Evolutionary conservation across 148 eudicot genomes (phyloP).

Genomic region (Chenopodium quinoa): DNA sequence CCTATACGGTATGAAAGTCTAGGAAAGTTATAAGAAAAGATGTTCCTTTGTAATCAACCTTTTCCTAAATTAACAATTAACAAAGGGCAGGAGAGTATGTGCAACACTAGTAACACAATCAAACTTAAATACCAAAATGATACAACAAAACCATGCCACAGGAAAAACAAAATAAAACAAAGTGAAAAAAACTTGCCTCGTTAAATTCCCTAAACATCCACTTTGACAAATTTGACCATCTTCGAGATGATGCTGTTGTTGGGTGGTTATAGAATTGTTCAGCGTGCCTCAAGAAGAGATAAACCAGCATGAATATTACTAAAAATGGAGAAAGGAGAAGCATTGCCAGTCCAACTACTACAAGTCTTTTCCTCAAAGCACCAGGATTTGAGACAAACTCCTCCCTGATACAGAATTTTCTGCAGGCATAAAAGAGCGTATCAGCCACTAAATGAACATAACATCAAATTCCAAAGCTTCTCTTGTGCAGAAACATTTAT

Average conservation of each 20-base stretch:
- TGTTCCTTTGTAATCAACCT: too few relatives aligned
- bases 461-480: not conserved
- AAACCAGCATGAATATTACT: conserved; percentile 92
- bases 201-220: conserved; percentile 95
- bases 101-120: not conserved
- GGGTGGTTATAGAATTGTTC: conserved; percentile 98
- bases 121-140: not conserved
- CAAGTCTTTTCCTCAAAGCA: conserved; percentile 79
- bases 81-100: not conserved
- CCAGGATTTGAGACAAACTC: conserved; percentile 76
- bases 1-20: not conserved
- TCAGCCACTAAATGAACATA: conserved; percentile 17
- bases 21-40: not conserved
- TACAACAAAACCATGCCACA: not conserved
- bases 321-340: conserved; percentile 87
- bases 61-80: not conserved
- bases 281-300: conserved; percentile 96
- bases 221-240: conserved; percentile 94
- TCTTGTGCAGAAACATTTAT: not conserved
- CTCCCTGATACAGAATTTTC: conserved; percentile 70
- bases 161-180: not conserved
- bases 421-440: conserved; percentile 41
- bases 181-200: conserved; percentile 55
- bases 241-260: conserved; percentile 85
- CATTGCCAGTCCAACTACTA: conserved; percentile 78